A percentile compares a stretch with the other conserved stretches of the same genome.
Evolutionary conservation across 2,329 filamentous ascomycete species (phyloP).

Genomic region (Fusarium penzigii): DNA sequence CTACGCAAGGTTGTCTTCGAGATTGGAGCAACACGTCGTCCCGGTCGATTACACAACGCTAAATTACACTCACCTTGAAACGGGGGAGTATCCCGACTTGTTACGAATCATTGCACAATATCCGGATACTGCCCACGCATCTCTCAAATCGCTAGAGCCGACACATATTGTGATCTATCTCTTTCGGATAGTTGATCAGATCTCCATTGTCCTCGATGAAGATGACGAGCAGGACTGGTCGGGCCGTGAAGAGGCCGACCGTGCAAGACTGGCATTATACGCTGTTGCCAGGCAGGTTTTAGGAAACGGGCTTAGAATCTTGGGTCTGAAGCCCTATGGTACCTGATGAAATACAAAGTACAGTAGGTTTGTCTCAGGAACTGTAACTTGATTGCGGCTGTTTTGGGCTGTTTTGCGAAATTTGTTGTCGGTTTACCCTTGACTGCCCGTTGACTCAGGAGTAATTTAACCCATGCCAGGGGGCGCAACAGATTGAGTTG

Average conservation of each 20-base stretch:
- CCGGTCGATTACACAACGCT: slow-evolving; percentile 14
- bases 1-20: slow-evolving; percentile 18
- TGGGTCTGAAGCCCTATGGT: slow-evolving; percentile 35
- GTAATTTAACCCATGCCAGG: too few relatives aligned
- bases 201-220: slow-evolving; percentile 48
- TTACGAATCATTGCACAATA: slow-evolving; percentile 63
- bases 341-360: neutral
- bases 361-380: too few relatives aligned
- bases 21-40: neutral
- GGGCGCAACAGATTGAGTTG: too few relatives aligned
- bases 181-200: slow-evolving; percentile 13
- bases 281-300: slow-evolving; percentile 41
- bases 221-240: slow-evolving; percentile 41
- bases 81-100: slow-evolving; percentile 24
- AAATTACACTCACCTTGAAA: slow-evolving; percentile 17
- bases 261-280: slow-evolving; percentile 60
- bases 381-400: too few relatives aligned
- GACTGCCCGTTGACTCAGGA: too few relatives aligned
- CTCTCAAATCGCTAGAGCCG: slow-evolving; percentile 66
- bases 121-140: slow-evolving; percentile 64
- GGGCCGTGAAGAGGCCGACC: slow-evolving; percentile 48
- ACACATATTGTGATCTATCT: slow-evolving; percentile 67
- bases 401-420: too few relatives aligned
- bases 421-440: too few relatives aligned
- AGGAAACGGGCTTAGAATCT: slow-evolving; percentile 36